Evolutionary conservation across 2,329 filamentous ascomycete genomes (phyloP).

Genomic region (Trichophyton schoenleinii): DNA sequence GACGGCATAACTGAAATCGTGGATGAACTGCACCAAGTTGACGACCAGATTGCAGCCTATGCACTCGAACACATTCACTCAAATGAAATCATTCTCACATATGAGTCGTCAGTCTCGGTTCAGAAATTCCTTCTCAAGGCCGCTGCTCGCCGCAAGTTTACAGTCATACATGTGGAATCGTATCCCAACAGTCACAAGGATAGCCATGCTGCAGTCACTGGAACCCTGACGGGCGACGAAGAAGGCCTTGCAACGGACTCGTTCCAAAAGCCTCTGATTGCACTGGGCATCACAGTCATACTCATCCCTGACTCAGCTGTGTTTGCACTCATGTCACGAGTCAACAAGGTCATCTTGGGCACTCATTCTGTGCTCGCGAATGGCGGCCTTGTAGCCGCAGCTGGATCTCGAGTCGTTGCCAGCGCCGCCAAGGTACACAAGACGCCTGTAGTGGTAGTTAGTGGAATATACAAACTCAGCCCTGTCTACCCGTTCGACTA

Average conservation of each 20-base stretch:
- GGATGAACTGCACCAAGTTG: constrained; percentile 84
- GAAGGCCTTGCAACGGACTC: constrained; percentile 36
- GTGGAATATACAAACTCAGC: constrained; percentile 86
- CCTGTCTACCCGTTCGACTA: constrained; percentile 78
- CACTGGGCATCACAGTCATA: constrained; percentile 69
- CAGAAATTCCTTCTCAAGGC: constrained; percentile 82
- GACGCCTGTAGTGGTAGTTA: constrained; percentile 76
- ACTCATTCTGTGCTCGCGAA: constrained; percentile 81
- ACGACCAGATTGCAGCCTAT: constrained; percentile 81
- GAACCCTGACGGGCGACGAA: constrained; percentile 38
- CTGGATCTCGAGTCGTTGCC: constrained; percentile 72
- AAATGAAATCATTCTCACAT: constrained; percentile 81
- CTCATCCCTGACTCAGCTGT: constrained; percentile 73
- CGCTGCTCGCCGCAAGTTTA: constrained; percentile 81
- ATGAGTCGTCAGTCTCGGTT: constrained; percentile 74
- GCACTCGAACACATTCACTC: constrained; percentile 87
- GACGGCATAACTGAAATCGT: constrained; percentile 92
- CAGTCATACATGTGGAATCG: constrained; percentile 68
- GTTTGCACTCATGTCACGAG: constrained; percentile 86
- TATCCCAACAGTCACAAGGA: constrained; percentile 56
- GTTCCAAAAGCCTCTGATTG: constrained; percentile 65
- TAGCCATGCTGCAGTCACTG: constrained; percentile 51
- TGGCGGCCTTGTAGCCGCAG: constrained; percentile 70
- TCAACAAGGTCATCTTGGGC: constrained; percentile 88
- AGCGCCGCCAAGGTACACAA: constrained; percentile 71